Base-by-base conservation (phyloP, 805 yeast species). In the Candida glaebosa region DNA sequence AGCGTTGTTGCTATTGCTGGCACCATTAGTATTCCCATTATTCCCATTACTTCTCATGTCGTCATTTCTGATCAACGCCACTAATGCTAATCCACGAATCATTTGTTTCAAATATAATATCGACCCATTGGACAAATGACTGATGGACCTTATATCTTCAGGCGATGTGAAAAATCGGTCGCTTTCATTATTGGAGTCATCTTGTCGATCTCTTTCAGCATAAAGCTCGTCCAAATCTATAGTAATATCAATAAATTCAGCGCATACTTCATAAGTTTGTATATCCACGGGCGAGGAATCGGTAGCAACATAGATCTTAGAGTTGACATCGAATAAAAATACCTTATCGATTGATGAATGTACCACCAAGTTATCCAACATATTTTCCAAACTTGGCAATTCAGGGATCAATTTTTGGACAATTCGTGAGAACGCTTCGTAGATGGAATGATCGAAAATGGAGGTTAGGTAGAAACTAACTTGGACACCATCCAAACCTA, bases 281-380 rank as follows among this genome's bases (percentile, higher is more conserved):
- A 88, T 84, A 63, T 91, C 98, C 31, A 91, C 96, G 0, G 98
- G 97, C 2, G 90, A 82, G 0, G 96, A 86, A 60, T 93, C 99
- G 0, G 98, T 91, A 4, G 97, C 96, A 37, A 91, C 89, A 58
- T 91, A 93, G 16, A 93, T 87, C 59, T 93, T 93, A 14, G 96
- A 85, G 55, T 87, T 86, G 18, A 91, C 80, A 58, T 93, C 99
- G 54, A 93, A 91, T 43, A 93, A 61, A 54, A 90, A 93, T 15
- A 93, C 91, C 67, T 93, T 93, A 50, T 93, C 99, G 46, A 93
- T 84, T 18, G 86, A 85, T 10, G 90, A 84, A 57, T 89, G 93
- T 48, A 87, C 89, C 49, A 91, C 90, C 45, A 93, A 68, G 49
- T 87, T 79, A 60, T 93, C 96, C 52, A 93, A 73, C 75, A 93